A percentile compares a stretch with the other conserved stretches of the same genome.
Conservation (phyloP, 306 rosid genomes). For the Gynostemma pentaphyllum region DNA sequence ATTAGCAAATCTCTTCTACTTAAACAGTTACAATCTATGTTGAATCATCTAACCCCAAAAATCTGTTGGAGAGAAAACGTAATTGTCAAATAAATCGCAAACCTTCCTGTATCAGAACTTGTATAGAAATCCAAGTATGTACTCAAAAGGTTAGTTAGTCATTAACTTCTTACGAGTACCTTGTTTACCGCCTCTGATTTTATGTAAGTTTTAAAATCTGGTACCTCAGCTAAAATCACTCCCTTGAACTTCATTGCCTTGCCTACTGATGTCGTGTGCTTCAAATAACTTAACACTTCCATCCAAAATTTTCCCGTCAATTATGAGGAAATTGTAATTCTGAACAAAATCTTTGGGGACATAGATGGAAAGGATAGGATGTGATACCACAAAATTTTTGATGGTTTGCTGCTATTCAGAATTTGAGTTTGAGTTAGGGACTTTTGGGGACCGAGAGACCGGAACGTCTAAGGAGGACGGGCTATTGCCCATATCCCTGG, state of each 20-base stretch:
- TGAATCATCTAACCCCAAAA: not conserved
- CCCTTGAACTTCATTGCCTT: not conserved
- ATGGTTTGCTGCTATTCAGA: not conserved
- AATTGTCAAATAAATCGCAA: not conserved
- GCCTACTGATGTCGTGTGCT: not conserved
- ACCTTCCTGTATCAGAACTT: not conserved
- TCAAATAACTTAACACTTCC: slow-evolving; percentile 4
- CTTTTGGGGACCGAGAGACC: not conserved
- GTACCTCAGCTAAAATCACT: not conserved
- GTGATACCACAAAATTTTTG: not conserved
- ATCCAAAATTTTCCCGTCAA: not conserved
- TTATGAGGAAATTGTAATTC: not conserved
- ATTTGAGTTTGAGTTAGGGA: not conserved
- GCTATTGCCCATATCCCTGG: slow-evolving; percentile 63
- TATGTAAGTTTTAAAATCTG: not conserved
- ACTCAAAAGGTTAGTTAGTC: slow-evolving; percentile 6
- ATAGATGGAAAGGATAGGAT: not conserved
- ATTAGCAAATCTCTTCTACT: not conserved
- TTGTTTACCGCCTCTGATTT: not conserved
- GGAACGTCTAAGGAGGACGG: not conserved
- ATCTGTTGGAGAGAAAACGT: not conserved
- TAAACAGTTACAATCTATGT: not conserved
- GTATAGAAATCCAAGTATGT: not conserved
- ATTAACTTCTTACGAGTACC: not conserved
- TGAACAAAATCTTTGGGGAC: not conserved